Evolutionary conservation across 2,329 filamentous ascomycete species (phyloP).

Genomic region (Dactylellina drechsleri): DNA sequence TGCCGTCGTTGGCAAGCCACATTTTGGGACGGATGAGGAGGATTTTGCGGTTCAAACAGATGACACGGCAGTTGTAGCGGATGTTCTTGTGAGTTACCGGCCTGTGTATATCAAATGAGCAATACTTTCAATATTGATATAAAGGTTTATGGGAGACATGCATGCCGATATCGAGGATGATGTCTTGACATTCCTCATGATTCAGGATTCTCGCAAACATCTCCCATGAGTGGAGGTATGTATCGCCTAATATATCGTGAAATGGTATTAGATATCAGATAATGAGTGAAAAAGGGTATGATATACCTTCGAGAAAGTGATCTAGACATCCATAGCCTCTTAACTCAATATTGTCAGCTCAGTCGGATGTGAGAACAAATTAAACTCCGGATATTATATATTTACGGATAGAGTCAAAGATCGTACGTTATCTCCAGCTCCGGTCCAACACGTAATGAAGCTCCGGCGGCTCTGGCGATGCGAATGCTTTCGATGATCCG

Average conservation of each 20-base stretch:
- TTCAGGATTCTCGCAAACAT: slow-evolving; percentile 71
- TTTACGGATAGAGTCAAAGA: too few species aligned
- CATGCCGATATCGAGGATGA: slow-evolving; percentile 73
- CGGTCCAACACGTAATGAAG: slow-evolving; percentile 71
- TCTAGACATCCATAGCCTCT: slow-evolving; percentile 75
- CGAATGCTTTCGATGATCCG: slow-evolving; percentile 73
- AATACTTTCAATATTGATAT: neutral
- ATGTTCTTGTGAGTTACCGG: slow-evolving; percentile 72
- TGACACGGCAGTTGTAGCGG: slow-evolving; percentile 74
- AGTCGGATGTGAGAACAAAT: slow-evolving; percentile 53
- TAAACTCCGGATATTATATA: neutral
- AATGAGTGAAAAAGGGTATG: slow-evolving; percentile 56
- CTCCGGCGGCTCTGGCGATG: slow-evolving; percentile 70
- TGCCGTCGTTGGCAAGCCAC: slow-evolving; percentile 76
- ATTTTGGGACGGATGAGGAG: slow-evolving; percentile 78
- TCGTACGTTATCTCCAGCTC: slow-evolving; percentile 66
- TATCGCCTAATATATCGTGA: slow-evolving; percentile 62
- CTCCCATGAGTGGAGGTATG: slow-evolving; percentile 72
- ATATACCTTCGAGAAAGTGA: slow-evolving; percentile 69
- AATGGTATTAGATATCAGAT: too few species aligned
- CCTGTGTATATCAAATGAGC: slow-evolving; percentile 40
- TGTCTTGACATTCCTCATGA: slow-evolving; percentile 71
- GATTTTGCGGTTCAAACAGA: slow-evolving; percentile 73
- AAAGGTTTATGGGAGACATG: slow-evolving; percentile 21
- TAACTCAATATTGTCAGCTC: slow-evolving; percentile 62